phyloP scores from a whole-genome alignment of 176 grass and related monocot genomes.

The Chloris gayana region DNA sequence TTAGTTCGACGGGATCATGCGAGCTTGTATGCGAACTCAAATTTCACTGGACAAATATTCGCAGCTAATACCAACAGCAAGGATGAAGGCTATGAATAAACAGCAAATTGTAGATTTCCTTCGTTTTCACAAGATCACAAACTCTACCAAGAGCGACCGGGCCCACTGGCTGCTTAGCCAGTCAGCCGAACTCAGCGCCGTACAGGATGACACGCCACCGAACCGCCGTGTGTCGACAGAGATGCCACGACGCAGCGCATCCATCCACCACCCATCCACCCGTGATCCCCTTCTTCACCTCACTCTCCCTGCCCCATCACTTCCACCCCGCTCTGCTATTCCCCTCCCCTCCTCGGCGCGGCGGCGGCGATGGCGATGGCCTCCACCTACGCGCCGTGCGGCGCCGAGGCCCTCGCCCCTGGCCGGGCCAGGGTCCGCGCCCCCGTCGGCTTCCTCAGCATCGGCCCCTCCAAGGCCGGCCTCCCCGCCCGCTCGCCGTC shows the following conservation, averaged over 20 bases:
- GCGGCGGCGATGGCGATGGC: conserved; percentile 43
- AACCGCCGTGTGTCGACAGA: background rate
- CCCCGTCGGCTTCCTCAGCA: conserved; percentile 45
- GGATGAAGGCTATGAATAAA: too few species aligned
- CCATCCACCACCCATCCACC: conserved; percentile 18
- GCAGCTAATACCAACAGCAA: too few species aligned
- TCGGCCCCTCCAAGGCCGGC: conserved; percentile 36
- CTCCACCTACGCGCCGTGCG: conserved; percentile 32
- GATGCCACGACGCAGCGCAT: conserved; percentile 18
- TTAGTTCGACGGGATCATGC: background rate
- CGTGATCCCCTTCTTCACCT: conserved; percentile 10
- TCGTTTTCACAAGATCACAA: too few species aligned
- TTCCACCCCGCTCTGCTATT: background rate
- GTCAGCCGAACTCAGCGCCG: background rate
- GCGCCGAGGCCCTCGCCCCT: conserved; percentile 43
- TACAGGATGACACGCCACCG: background rate
- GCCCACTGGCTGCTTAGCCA: background rate
- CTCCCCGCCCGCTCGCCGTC: conserved; percentile 5
- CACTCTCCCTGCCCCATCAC: background rate
- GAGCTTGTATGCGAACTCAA: background rate
- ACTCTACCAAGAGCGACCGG: background rate
- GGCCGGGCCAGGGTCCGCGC: conserved; percentile 8
- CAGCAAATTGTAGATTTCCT: too few species aligned
- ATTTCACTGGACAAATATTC: background rate
- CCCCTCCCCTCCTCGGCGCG: background rate